Evolutionary conservation across 2,329 filamentous ascomycete species (phyloP).

Genomic region (Penicillium sp.): DNA sequence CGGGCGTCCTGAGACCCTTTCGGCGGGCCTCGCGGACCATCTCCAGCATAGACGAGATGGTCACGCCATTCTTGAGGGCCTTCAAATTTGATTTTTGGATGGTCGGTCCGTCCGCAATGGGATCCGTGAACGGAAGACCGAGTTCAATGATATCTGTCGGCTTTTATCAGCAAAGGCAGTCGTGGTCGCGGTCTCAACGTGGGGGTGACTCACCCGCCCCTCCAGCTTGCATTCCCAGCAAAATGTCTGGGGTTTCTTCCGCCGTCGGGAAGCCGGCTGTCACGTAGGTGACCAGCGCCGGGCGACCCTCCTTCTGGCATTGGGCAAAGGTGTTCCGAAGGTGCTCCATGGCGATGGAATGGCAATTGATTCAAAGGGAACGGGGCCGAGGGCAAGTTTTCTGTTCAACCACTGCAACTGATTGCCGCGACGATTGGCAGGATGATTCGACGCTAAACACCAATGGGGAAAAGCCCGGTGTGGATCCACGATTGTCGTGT

Average conservation of each 20-base stretch:
- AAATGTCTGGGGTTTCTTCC: slow-evolving; percentile 71
- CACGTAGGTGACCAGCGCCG: slow-evolving; percentile 88
- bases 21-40: slow-evolving; percentile 77
- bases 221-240: slow-evolving; percentile 84
- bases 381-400: too few relatives aligned
- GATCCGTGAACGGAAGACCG: slow-evolving; percentile 91
- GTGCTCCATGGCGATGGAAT: slow-evolving; percentile 47
- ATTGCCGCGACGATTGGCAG: too few relatives aligned
- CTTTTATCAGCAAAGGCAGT: not conserved
- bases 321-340: slow-evolving; percentile 52
- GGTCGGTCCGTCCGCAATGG: slow-evolving; percentile 90
- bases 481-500: too few relatives aligned
- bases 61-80: slow-evolving; percentile 83
- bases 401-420: too few relatives aligned
- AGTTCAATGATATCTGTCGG: slow-evolving; percentile 81
- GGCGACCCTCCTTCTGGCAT: slow-evolving; percentile 55
- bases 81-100: slow-evolving; percentile 89
- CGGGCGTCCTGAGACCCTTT: slow-evolving; percentile 71
- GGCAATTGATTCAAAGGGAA: too few relatives aligned
- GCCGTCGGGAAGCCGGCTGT: slow-evolving; percentile 83
- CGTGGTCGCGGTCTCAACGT: not conserved
- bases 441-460: too few relatives aligned
- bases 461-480: too few relatives aligned
- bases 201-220: slow-evolving; percentile 65
- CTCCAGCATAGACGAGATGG: slow-evolving; percentile 69